phyloP scores from a whole-genome alignment of 129 eudicot species.

The Centaurea solstitialis region DNA sequence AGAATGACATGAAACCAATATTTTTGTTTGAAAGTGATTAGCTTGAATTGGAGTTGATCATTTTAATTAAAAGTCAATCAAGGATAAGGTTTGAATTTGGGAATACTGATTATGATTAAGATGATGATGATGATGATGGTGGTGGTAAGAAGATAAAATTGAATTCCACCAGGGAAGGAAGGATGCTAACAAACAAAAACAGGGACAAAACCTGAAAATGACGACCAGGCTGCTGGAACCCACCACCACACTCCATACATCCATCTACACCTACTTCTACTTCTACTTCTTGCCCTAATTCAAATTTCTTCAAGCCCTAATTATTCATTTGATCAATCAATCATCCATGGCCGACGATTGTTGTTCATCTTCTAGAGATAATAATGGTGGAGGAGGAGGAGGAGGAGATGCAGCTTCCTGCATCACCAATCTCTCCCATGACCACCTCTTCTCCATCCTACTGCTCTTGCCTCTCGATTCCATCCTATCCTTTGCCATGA shows the following conservation, averaged over 20 bases:
- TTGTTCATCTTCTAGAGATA: too few species aligned
- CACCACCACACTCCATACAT: not conserved
- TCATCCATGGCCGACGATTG: conserved; percentile 40
- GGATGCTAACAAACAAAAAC: conserved; percentile 9
- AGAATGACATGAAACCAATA: too few species aligned
- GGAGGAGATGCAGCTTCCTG: conserved; percentile 29
- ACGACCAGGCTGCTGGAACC: conserved; percentile 11
- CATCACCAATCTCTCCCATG: conserved; percentile 50
- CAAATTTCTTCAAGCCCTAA: conserved; percentile 10
- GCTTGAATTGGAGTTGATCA: too few species aligned
- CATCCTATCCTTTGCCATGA: conserved; percentile 66
- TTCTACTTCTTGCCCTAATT: not conserved
- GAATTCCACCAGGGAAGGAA: not conserved
- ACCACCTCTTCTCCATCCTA: conserved; percentile 79
- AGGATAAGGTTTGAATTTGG: not conserved
- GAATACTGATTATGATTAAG: not conserved
- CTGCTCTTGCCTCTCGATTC: conserved; percentile 63
- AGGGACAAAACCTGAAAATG: conserved; percentile 13
- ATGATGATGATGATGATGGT: not conserved
- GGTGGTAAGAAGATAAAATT: not conserved
- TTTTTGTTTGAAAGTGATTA: too few species aligned
- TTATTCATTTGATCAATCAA: not conserved
- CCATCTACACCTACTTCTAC: not conserved
- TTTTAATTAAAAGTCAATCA: too few species aligned
- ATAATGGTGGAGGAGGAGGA: too few species aligned